A percentile compares a stretch with the other conserved stretches of the same genome.
phyloP scores from a whole-genome alignment of 345 rosid genomes.

The Luvunga scandens region DNA sequence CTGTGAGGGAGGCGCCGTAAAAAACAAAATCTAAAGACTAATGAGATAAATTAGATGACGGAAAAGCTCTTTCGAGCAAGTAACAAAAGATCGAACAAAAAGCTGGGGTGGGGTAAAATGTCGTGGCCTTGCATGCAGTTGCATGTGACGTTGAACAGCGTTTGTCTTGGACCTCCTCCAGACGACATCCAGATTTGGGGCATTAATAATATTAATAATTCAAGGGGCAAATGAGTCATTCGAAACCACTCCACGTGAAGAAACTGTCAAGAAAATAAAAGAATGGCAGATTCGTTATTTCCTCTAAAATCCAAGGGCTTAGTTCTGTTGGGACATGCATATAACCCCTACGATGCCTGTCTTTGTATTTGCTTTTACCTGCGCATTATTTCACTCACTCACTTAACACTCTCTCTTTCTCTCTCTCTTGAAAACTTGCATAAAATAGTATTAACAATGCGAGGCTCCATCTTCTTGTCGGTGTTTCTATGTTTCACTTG shows the following conservation, averaged over 20 bases:
- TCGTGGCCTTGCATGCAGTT: not conserved
- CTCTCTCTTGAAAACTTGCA: not conserved
- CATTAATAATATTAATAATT: not conserved
- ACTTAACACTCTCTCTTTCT: not conserved
- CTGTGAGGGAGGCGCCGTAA: not conserved
- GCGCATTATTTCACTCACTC: not conserved
- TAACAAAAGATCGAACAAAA: not conserved
- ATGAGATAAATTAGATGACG: not conserved
- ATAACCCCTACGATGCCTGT: constrained; percentile 23
- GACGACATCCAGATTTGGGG: not conserved
- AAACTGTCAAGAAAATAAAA: not conserved
- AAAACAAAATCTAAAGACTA: not conserved
- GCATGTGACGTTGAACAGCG: constrained; percentile 6
- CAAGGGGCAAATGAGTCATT: constrained; percentile 5
- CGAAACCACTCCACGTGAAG: not conserved
- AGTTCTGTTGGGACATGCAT: constrained; percentile 25
- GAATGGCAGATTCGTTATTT: constrained; percentile 23
- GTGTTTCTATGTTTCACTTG: constrained; percentile 44
- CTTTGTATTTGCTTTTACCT: not conserved
- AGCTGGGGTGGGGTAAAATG: not conserved
- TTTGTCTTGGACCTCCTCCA: constrained; percentile 8
- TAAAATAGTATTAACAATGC: constrained; percentile 18
- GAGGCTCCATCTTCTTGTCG: constrained; percentile 32
- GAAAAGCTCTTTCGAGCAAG: not conserved
- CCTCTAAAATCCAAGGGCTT: constrained; percentile 12